phyloP scores from a whole-genome alignment of 805 yeast species.

The Starmerella ratchasimensis region DNA sequence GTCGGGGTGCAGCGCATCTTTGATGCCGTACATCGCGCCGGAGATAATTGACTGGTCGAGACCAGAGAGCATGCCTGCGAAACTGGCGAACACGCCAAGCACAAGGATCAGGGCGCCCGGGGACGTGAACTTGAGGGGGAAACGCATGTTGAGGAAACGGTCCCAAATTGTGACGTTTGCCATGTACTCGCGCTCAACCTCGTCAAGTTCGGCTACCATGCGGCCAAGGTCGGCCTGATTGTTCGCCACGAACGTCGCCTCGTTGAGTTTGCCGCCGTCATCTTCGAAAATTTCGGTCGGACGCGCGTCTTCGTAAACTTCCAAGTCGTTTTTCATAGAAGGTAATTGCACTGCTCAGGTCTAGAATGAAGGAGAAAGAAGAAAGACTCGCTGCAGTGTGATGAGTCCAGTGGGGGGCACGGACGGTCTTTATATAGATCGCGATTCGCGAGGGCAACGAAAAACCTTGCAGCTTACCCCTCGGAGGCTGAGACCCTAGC shows the following conservation, averaged over 20 bases:
- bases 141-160: conserved; percentile 8
- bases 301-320: no score
- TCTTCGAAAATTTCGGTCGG: conserved; percentile 11
- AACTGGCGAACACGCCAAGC: conserved; percentile 45
- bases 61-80: conserved; percentile 54
- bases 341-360: no score
- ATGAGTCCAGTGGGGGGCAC: no score
- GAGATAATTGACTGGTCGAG: conserved; percentile 54
- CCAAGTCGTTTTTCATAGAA: no score
- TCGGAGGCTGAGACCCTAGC: no score
- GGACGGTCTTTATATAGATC: no score
- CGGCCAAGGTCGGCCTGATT: conserved; percentile 9
- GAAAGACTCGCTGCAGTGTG: no score
- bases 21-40: conserved; percentile 47
- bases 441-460: no score
- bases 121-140: conserved; percentile 10
- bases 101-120: conserved; percentile 33
- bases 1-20: conserved; percentile 30
- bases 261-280: conserved; percentile 14
- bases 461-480: no score
- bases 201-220: conserved; percentile 10
- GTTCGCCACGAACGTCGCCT: conserved; percentile 5
- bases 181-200: conserved; percentile 10
- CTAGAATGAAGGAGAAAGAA: no score
- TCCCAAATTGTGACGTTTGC: conserved; percentile 10